Percentiles rank a stretch among this genome's conserved stretches.
phyloP scores from a whole-genome alignment of 805 yeast genomes.

The Metschnikowia corniflorae region DNA sequence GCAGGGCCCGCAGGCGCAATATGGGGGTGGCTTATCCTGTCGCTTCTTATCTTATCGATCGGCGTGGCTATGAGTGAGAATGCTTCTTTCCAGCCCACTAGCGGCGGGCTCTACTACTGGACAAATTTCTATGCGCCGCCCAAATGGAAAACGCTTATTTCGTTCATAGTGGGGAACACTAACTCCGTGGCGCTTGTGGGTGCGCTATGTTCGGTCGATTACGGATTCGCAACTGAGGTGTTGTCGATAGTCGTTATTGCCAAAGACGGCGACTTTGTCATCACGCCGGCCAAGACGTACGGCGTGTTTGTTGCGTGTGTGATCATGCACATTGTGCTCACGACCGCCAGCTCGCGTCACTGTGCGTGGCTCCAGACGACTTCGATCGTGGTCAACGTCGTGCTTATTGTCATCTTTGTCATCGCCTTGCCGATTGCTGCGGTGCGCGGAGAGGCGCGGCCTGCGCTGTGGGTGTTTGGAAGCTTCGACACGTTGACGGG shows the following conservation, averaged over 20 bases:
- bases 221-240: slow-evolving; percentile 63
- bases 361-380: slow-evolving; percentile 58
- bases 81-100: slow-evolving; percentile 68
- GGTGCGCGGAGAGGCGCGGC: slow-evolving; percentile 35
- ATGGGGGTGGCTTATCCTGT: slow-evolving; percentile 71
- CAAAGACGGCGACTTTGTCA: slow-evolving; percentile 51
- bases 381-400: slow-evolving; percentile 53
- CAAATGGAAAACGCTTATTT: slow-evolving; percentile 19
- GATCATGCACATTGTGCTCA: slow-evolving; percentile 47
- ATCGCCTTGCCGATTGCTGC: slow-evolving; percentile 67
- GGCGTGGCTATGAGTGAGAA: slow-evolving; percentile 66
- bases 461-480: slow-evolving; percentile 55
- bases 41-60: slow-evolving; percentile 49
- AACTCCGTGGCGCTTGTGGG: slow-evolving; percentile 65
- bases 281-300: slow-evolving; percentile 52
- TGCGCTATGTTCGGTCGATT: slow-evolving; percentile 66
- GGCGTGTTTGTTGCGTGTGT: slow-evolving; percentile 65
- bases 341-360: slow-evolving; percentile 53
- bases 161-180: slow-evolving; percentile 56
- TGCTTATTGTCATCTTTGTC: slow-evolving; percentile 50
- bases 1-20: slow-evolving; percentile 64
- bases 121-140: slow-evolving; percentile 62
- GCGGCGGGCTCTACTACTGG: slow-evolving; percentile 71
- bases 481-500: slow-evolving; percentile 45
- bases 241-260: slow-evolving; percentile 55